phyloP scores from a whole-genome alignment of 768 basidiomycete genomes.

The Hebeloma cylindrosporum region DNA sequence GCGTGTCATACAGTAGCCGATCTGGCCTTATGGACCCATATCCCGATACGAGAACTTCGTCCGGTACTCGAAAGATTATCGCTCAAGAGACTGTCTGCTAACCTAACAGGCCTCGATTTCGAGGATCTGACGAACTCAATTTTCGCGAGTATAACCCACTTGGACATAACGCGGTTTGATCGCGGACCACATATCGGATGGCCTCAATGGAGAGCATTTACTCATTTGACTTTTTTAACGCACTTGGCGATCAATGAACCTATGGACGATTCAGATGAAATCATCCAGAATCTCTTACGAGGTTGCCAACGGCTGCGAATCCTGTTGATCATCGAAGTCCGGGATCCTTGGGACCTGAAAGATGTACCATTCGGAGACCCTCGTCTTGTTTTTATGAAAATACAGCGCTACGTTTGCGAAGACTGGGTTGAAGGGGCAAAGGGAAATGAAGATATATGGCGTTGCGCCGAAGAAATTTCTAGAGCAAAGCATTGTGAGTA shows the following conservation, averaged over 20 bases:
- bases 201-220: no score
- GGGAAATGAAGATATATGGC: slow-evolving; percentile 13
- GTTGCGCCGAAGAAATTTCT: slow-evolving; percentile 9
- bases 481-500: slow-evolving; percentile 1
- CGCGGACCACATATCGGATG: no score
- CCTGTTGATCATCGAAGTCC: slow-evolving; percentile 1
- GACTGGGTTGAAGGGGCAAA: slow-evolving; percentile 7
- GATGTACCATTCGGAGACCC: slow-evolving; percentile 1
- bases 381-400: slow-evolving; percentile 10
- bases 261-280: no score
- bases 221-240: no score
- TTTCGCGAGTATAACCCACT: no score
- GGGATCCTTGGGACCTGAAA: not conserved
- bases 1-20: slow-evolving; percentile 13
- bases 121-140: no score
- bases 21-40: slow-evolving; percentile 7
- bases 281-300: no score
- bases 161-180: not conserved
- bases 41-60: no score
- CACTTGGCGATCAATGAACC: no score
- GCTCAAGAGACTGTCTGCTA: no score
- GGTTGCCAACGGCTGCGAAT: not conserved
- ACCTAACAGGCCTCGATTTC: not conserved
- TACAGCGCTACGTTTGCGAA: not conserved
- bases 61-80: no score